These are phyloP conservation scores for Cercis canadensis DNA, from an alignment of 306 rosid species.

Conservation along the genomic window DNA sequence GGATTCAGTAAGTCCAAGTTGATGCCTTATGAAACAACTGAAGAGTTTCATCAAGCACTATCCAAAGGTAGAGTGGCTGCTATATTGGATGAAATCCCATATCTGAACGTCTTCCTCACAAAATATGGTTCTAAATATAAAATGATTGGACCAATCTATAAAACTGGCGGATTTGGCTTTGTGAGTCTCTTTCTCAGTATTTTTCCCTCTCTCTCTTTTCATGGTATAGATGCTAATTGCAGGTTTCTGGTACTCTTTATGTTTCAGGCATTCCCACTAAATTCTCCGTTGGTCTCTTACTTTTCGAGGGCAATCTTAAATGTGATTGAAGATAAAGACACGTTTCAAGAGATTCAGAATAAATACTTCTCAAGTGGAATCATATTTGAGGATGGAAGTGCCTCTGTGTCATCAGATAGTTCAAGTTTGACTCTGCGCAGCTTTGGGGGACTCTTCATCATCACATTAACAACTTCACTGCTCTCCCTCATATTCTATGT, in stretches of 20 bases:
- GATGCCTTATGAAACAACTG: constrained; percentile 1
- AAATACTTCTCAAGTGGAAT: constrained; percentile 31
- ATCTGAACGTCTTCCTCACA: constrained; percentile 41
- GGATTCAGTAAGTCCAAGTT: constrained; percentile 34
- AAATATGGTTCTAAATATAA: constrained; percentile 40
- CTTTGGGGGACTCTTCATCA: constrained; percentile 58
- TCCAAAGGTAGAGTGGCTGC: constrained; percentile 55
- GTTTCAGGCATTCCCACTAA: constrained; percentile 53
- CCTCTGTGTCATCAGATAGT: constrained; percentile 6
- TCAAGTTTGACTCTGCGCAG: constrained; percentile 40
- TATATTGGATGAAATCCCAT: constrained; percentile 48
- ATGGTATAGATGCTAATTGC: neutral
- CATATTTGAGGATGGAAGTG: constrained; percentile 22
- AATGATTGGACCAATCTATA: constrained; percentile 46
- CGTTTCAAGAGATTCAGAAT: constrained; percentile 25
- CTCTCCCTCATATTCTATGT: constrained; percentile 21
- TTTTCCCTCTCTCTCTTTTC: neutral
- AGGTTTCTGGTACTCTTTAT: too few species aligned
- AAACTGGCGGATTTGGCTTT: constrained; percentile 48
- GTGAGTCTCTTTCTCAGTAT: constrained; percentile 34
- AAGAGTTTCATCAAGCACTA: constrained; percentile 43
- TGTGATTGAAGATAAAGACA: constrained; percentile 42
- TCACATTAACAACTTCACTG: constrained; percentile 36
- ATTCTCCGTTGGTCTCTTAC: constrained; percentile 48
- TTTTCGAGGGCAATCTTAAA: constrained; percentile 57